A percentile compares a stretch with the other conserved stretches of the same genome.
phyloP scores from a whole-genome alignment of 1,284 basidiomycete species.

The Filobasidium uniguttulatum region DNA sequence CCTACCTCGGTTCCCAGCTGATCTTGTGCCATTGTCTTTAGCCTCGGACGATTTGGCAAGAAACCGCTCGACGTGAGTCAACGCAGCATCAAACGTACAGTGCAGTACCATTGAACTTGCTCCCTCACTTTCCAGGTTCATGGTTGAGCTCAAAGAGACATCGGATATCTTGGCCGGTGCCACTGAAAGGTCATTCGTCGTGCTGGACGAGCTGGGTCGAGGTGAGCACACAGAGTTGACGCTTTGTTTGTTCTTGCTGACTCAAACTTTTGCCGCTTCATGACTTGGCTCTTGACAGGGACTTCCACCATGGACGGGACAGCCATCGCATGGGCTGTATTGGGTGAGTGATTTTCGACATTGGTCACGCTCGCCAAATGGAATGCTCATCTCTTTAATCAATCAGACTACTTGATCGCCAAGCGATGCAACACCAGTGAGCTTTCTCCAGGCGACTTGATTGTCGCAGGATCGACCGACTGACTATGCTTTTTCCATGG shows the following conservation, averaged over 20 bases:
- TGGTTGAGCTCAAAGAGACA: conserved; percentile 92
- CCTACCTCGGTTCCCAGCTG: background rate
- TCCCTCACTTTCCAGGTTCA: conserved; percentile 42
- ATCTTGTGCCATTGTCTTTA: conserved; percentile 21
- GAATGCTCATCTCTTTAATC: conserved; percentile 32
- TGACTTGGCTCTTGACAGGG: background rate
- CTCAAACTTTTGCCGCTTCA: no score
- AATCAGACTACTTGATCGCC: conserved; percentile 56
- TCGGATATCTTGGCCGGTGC: conserved; percentile 70
- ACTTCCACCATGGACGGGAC: conserved; percentile 32
- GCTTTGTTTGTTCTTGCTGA: background rate
- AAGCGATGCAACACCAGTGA: conserved; percentile 52
- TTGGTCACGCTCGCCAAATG: background rate
- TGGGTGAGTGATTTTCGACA: conserved; percentile 41
- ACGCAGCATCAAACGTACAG: background rate
- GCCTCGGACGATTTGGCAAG: conserved; percentile 73
- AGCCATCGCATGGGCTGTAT: conserved; percentile 37
- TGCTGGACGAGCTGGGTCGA: conserved; percentile 52
- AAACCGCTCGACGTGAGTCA: conserved; percentile 55
- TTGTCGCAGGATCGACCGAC: background rate
- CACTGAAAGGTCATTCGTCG: conserved; percentile 59
- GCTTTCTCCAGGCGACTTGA: background rate
- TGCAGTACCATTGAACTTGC: conserved; percentile 17
- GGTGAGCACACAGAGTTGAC: conserved; percentile 18
- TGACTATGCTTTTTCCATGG: background rate